Evolutionary conservation across 805 yeast genomes (phyloP), one percentile per base, ranked within the genome.

Genomic region (Saturnispora ahearnii): DNA sequence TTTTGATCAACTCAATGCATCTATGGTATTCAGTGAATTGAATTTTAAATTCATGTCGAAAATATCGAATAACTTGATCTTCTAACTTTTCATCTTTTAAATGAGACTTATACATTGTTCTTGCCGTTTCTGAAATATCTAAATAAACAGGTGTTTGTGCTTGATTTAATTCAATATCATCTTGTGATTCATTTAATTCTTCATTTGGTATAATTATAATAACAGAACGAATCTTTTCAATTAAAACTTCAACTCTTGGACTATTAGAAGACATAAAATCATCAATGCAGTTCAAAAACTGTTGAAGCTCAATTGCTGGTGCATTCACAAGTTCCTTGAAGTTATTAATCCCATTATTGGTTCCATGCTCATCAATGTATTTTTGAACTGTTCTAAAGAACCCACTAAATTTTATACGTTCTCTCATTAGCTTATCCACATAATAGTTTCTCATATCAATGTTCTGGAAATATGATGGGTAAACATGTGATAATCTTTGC

Each of bases 41-140:
- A 6, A 36, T 15, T 38, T 53, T 55, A 10, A 61, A 50, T 28
- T 56, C 53, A 34, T 40, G 45, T 29, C 54, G 53, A 3, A 60
- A 50, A 42, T 47, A 62, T 5, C 50, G 41, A 2, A 58, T 34
- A 5, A 57, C 49, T 38, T 61, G 65, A 24, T 48, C 49, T 32
- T 59, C 60, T 4, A 46, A 40, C 2, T 56, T 41, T 34, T 51
- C 53, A 45, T 50, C 18, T 28, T 53, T 13, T 36, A 18, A 2
- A 57, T 51, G 13, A 54, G 59, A 26, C 41, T 55, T 59, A 45
- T 61, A 41, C 1, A 44, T 31, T 8, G 4, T 15, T 34, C 58
- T 63, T 65, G 66, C 62, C 2, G 13, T 7, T 0, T 33, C 41
- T 2, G 65, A 62, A 13, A 63, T 46, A 11, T 51, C 53, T 4